Evolutionary conservation across 306 rosid genomes (phyloP), one percentile per base, ranked within the genome.

Genomic region (Rosa persica): DNA sequence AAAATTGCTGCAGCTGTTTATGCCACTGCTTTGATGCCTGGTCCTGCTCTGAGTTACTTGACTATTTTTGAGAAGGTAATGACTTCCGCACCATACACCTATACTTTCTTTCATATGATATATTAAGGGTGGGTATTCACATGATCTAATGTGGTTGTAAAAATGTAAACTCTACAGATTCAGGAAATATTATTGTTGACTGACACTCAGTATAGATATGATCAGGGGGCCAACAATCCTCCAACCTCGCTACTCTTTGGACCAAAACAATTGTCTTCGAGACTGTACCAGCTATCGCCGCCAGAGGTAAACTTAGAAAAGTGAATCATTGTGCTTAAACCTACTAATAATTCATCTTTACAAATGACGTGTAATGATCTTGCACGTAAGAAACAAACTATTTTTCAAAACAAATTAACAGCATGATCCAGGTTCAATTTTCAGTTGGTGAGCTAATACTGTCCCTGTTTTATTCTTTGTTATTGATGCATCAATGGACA

Each of bases 11-110:
- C 36, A 6, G 86, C 83, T 11, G 77, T 84, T 5, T 88, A 75
- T 64, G 78, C 67, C 62, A 55, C 84, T 8, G 85, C 87, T 17
- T 1, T 46, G 0, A 82, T 86, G 87, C 81, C 84, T 52, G 86
- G 88, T 13, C 92, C 73, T 19, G 5, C 70, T 36, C 65, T 77
- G 19, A 80, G 39, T 75, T 54, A 23, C 20, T 40, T 60, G 47
- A 34, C 55, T 47, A 64, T 60, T 51, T 3, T 5, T 23, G 30
- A 68, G 2, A 57, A 78, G 87, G 85, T 80, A 62, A n/a, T n/a
- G 13, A 57, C 13, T n/a, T 8, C 27, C 12, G 2, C 4, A n/a
- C n/a, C 58, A 19, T 1, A 19, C 58, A 7, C 34, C 64, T 57
- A 57, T 25, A n/a, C 11, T 57, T 57, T 22, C 25, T 8, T 22